Evolutionary conservation across 768 basidiomycete genomes (phyloP).

Genomic region (Russula ochroleuca): DNA sequence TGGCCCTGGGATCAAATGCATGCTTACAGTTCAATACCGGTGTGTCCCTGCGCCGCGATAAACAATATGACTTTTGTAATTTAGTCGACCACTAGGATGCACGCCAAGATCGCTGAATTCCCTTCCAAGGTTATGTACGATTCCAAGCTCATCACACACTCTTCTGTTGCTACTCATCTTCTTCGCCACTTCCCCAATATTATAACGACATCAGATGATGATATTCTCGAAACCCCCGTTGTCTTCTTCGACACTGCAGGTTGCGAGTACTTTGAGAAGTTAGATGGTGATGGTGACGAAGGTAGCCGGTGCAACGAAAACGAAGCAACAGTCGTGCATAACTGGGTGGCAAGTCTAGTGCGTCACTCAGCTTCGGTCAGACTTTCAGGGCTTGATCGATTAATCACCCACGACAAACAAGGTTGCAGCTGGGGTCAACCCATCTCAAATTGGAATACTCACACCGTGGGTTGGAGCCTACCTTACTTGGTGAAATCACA

Average conservation of each 20-base stretch:
- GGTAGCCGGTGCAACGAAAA: conserved; percentile 94
- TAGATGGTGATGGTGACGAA: conserved; percentile 76
- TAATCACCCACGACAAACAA: conserved; percentile 31
- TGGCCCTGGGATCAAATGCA: conserved; percentile 72
- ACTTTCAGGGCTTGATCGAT: neutral
- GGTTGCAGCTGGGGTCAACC: conserved; percentile 57
- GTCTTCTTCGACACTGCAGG: conserved; percentile 95
- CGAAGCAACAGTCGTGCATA: conserved; percentile 79
- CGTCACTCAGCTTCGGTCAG: conserved; percentile 27
- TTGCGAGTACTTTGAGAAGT: conserved; percentile 86
- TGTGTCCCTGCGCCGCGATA: conserved; percentile 33
- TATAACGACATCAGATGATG: conserved; percentile 53
- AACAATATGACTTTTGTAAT: neutral
- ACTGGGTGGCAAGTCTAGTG: conserved; percentile 80
- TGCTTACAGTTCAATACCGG: conserved; percentile 91
- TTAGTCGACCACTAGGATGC: conserved; percentile 61
- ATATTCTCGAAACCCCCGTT: conserved; percentile 69
- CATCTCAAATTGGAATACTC: conserved; percentile 79
- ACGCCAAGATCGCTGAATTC: conserved; percentile 76
- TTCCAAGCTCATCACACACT: conserved; percentile 62
- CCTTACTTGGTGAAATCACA: neutral
- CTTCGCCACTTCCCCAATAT: conserved; percentile 65
- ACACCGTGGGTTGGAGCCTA: conserved; percentile 56
- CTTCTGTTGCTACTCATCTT: conserved; percentile 66
- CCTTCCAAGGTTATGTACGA: conserved; percentile 80